These are phyloP conservation scores for Pythium sp. DNA, from an alignment of 352 stramenopile species.

Conservation along the genomic window DNA sequence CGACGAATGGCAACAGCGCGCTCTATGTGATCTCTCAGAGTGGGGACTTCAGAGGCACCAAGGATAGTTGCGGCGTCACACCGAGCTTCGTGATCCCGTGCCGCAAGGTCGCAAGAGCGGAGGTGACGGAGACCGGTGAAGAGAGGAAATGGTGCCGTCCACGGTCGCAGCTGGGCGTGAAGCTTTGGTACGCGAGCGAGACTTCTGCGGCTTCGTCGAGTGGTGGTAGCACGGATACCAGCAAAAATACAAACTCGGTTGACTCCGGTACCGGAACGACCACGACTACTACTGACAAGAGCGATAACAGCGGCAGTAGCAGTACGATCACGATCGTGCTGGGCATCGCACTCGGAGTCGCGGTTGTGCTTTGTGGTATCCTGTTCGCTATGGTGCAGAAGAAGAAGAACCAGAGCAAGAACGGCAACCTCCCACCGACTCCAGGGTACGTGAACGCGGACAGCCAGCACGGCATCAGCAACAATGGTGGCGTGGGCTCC, in stretches of 20 bases:
- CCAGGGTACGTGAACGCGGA: background rate
- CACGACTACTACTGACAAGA: background rate
- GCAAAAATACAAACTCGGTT: background rate
- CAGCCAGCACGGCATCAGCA: slow-evolving; percentile 16
- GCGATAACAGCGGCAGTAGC: background rate
- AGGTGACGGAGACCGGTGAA: slow-evolving; percentile 13
- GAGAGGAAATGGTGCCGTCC: slow-evolving; percentile 35
- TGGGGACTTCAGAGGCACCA: background rate
- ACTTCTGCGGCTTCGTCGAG: background rate
- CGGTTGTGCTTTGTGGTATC: slow-evolving; percentile 13
- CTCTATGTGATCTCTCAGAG: slow-evolving; percentile 12
- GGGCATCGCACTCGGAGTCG: slow-evolving; percentile 20
- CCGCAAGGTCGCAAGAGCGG: slow-evolving; percentile 7
- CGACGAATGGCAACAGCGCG: slow-evolving; percentile 8
- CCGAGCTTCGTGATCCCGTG: slow-evolving; percentile 34
- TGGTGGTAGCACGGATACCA: background rate
- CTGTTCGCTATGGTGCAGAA: slow-evolving; percentile 14
- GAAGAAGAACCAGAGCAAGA: slow-evolving; percentile 22
- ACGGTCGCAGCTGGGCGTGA: slow-evolving; percentile 23
- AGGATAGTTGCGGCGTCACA: slow-evolving; percentile 14
- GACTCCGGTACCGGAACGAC: background rate
- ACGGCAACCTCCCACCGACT: slow-evolving; percentile 24
- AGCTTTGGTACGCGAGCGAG: slow-evolving; percentile 25
- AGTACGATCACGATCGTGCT: slow-evolving; percentile 24
- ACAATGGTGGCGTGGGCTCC: background rate